phyloP scores from a whole-genome alignment of 257 asterid genomes.

The Solanum infundibuliforme region DNA sequence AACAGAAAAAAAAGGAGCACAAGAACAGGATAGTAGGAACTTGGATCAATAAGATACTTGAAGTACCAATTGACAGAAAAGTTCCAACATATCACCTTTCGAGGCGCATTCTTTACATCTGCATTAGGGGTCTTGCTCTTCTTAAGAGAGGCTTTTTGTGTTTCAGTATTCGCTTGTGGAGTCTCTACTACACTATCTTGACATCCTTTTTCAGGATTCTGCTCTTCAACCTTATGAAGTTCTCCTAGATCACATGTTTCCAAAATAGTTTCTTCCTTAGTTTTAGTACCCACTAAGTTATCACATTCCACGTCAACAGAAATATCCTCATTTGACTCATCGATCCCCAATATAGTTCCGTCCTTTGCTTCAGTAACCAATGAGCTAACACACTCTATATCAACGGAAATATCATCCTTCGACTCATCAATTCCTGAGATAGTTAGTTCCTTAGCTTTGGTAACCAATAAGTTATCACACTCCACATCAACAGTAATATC shows the following conservation, averaged over 20 bases:
- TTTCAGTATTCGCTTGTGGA: constrained; percentile 10
- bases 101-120: constrained; percentile 23
- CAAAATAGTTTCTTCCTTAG: constrained; percentile 14
- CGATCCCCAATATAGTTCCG: not conserved
- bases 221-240: constrained; percentile 2
- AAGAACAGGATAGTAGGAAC: not conserved
- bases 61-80: not conserved
- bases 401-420: constrained; percentile 17
- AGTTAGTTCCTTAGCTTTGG: constrained; percentile 13
- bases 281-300: constrained; percentile 16
- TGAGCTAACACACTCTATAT: constrained; percentile 14
- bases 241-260: constrained; percentile 23
- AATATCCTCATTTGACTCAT: constrained; percentile 17
- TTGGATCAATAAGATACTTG: not conserved
- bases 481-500: constrained; percentile 17
- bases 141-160: constrained; percentile 6
- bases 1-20: not conserved
- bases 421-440: not conserved
- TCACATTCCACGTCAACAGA: constrained; percentile 5
- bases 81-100: constrained; percentile 37
- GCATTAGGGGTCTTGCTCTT: constrained; percentile 26
- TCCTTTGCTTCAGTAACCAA: constrained; percentile 21
- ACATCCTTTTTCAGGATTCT: not conserved
- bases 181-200: constrained; percentile 5
- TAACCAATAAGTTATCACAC: constrained; percentile 8